Conservation (phyloP, 108 stramenopile genomes). For the Seminavis robusta region DNA sequence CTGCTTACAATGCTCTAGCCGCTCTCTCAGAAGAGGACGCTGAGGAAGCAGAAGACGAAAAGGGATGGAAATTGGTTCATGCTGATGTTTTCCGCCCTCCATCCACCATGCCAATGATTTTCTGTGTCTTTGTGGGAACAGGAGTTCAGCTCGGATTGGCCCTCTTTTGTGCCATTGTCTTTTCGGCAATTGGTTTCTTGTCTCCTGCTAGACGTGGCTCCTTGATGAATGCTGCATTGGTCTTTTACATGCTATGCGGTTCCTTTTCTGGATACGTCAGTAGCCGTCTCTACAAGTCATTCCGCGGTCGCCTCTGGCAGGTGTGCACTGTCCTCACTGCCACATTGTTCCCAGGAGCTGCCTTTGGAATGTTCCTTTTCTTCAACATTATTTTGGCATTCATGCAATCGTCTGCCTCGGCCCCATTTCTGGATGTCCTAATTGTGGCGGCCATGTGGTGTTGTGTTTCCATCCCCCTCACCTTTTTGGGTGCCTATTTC, state of each 20-base stretch:
- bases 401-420: constrained; percentile 87
- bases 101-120: constrained; percentile 85
- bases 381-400: constrained; percentile 91
- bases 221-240: constrained; percentile 84
- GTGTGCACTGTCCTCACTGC: constrained; percentile 93
- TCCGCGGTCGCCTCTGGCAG: constrained; percentile 93
- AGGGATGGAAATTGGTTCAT: constrained; percentile 99
- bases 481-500: constrained; percentile 98
- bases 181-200: constrained; percentile 92
- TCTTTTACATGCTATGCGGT: constrained; percentile 93
- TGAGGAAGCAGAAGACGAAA: constrained; percentile 89
- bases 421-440: constrained; percentile 90
- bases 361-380: constrained; percentile 78
- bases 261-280: constrained; percentile 84
- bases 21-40: constrained; percentile 89
- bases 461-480: constrained; percentile 94
- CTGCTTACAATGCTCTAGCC: constrained; percentile 91
- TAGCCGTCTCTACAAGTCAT: constrained; percentile 90
- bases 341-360: constrained; percentile 83
- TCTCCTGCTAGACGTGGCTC: constrained; percentile 92
- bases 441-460: constrained; percentile 98
- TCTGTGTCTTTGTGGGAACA: constrained; percentile 94
- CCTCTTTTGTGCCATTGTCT: constrained; percentile 67
- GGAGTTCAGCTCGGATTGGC: constrained; percentile 82
- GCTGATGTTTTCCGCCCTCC: constrained; percentile 99